Evolutionary conservation across 106 monocot species (phyloP), one percentile per base, ranked within the genome.

Genomic region (Apostasia ramifera): DNA sequence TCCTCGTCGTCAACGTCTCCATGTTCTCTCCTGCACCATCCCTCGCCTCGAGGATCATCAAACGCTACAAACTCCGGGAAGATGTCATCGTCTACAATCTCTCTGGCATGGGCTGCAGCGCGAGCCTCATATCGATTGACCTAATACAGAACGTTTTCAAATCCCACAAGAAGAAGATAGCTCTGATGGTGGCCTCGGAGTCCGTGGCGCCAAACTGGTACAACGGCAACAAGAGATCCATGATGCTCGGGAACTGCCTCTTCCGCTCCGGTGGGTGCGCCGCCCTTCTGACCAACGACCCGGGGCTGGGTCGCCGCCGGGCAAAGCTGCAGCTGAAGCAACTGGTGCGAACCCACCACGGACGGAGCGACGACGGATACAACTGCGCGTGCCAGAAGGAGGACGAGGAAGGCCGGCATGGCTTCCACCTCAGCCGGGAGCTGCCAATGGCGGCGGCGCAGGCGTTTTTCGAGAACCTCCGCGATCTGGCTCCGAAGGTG

Each of bases 81-180:
- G 89, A 90, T 72, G 52, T 89, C 37, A 80, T 59, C 65, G 78
- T 79, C 5, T 94, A 67, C 73, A 90, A 94, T 66, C 78, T 94
- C 8, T 77, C 86, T n/a, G 93, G 93, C 6, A 94, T 94, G 93
- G 93, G 91, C 0, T 91, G 91, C 79, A 87, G 87, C 66, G 86
- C 91, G 15, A 87, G 91, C 72, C 65, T 91, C 6, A 66, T 87
- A 45, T 73, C 87, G 2, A n/a, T 91, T 14, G 84, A 91, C 61
- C 61, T 91, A 40, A 81, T 82, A 13, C 57, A 47, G 8, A 76
- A 82, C 79, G 15, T 82, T 59, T 80, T 91, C 71, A 71, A 58
- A 41, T 59, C 72, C 48, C 68, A 49, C 37, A 6, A 26, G n/a
- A 70, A 62, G 45, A 76, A 59, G 61, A 40, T 80, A 12, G 87